phyloP scores from a whole-genome alignment of 805 yeast genomes.

The Naumovozyma castellii region DNA sequence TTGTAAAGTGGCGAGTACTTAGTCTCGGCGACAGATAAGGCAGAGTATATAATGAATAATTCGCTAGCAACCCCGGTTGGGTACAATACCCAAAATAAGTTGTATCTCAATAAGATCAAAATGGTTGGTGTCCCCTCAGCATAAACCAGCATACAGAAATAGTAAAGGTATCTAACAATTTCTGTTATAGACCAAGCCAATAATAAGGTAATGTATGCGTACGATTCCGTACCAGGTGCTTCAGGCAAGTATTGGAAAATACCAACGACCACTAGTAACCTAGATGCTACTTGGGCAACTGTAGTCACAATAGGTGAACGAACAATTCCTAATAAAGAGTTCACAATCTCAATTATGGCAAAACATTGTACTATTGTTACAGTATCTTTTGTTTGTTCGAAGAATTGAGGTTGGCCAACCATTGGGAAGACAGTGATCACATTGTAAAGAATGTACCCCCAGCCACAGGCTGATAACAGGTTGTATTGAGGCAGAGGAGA shows the following conservation, averaged over 20 bases:
- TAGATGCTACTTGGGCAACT: constrained; percentile 75
- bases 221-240: constrained; percentile 37
- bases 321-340: constrained; percentile 71
- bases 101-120: constrained; percentile 70
- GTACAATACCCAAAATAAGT: constrained; percentile 69
- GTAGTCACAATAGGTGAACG: constrained; percentile 81
- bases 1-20: constrained; percentile 44
- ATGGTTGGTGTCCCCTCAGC: constrained; percentile 46
- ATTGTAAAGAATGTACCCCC: constrained; percentile 43
- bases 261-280: constrained; percentile 76
- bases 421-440: constrained; percentile 33
- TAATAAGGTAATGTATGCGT: constrained; percentile 56
- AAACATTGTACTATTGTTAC: constrained; percentile 63
- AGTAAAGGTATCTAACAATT: constrained; percentile 78
- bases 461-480: constrained; percentile 41
- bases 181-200: constrained; percentile 95
- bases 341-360: constrained; percentile 74
- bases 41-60: constrained; percentile 53
- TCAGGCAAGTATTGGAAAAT: constrained; percentile 72
- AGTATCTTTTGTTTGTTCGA: constrained; percentile 46
- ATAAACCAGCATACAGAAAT: constrained; percentile 30
- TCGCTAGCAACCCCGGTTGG: constrained; percentile 93
- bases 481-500: constrained; percentile 40
- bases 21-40: constrained; percentile 59
- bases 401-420: constrained; percentile 59